phyloP scores from a whole-genome alignment of 345 rosid species.

The Conringia planisiliqua region DNA sequence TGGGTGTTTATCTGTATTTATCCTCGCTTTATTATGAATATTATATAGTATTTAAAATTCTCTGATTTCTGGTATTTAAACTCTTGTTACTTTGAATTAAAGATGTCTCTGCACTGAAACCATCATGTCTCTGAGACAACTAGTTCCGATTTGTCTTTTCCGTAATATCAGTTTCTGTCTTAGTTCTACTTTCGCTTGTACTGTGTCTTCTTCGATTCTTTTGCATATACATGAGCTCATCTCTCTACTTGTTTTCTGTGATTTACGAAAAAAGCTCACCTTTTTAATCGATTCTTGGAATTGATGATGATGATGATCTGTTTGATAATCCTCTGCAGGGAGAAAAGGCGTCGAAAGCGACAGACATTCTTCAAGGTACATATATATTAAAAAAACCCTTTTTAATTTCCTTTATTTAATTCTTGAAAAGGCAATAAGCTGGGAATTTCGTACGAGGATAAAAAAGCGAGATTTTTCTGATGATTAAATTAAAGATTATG shows the following conservation, averaged over 20 bases:
- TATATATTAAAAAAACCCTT: background rate
- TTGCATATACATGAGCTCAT: slow-evolving; percentile 14
- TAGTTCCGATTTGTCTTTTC: slow-evolving; percentile 66
- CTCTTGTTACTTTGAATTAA: slow-evolving; percentile 30
- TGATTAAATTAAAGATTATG: slow-evolving; percentile 29
- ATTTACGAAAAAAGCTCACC: background rate
- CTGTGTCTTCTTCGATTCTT: slow-evolving; percentile 35
- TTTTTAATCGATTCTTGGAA: slow-evolving; percentile 22
- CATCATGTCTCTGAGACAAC: slow-evolving; percentile 52
- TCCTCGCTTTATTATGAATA: slow-evolving; percentile 21
- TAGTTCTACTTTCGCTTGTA: slow-evolving; percentile 21
- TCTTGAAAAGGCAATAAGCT: slow-evolving; percentile 40
- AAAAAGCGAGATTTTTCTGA: slow-evolving; percentile 18
- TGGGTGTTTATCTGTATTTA: slow-evolving; percentile 28
- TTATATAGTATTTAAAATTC: slow-evolving; percentile 27
- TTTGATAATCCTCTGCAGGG: slow-evolving; percentile 52
- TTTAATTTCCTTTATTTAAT: slow-evolving; percentile 25
- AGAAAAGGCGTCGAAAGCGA: slow-evolving; percentile 78
- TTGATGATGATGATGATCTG: slow-evolving; percentile 28
- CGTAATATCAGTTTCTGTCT: slow-evolving; percentile 28
- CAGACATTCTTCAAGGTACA: slow-evolving; percentile 75
- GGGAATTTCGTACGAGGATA: slow-evolving; percentile 32
- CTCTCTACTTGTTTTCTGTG: background rate
- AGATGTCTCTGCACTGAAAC: slow-evolving; percentile 40
- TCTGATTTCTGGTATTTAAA: slow-evolving; percentile 34